Evolutionary conservation across 176 grass and related monocot genomes (phyloP), one percentile per base, ranked within the genome.

Genomic region (Paspalum notatum): DNA sequence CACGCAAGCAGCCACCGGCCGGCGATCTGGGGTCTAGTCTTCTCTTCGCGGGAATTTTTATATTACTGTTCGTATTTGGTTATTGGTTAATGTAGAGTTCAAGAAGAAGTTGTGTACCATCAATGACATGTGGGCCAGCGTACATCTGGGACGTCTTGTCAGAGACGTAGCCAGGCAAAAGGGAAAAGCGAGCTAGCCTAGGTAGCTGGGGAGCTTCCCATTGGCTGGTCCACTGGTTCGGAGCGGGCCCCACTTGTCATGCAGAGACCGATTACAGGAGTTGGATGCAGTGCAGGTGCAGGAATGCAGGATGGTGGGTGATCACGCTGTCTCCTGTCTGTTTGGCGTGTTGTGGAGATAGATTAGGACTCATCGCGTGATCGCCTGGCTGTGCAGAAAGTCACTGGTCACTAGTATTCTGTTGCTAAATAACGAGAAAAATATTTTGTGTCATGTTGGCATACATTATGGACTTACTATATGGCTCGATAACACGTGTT

Each of bases 1-100:
- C 32, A 66, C 42, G 77, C 70, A 73, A 53, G 69, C 5, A 55
- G 58, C 11, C 58, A 61, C 58, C 58, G 56, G n/a, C 59, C 46
- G 76, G 26, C 44, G 68, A 82, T 82, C 79, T 72, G 54, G 21
- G 32, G 32, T 32, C 32, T 32, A 32, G 68, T 61, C 66, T 63
- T 63, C 57, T 62, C 68, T 49, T 62, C 68, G 80, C 55, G 53
- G 26, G 25, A 40, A 49, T 22, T 61, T 60, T 49, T 48, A 32
- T 70, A 32, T 58, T 37, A 12, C 1, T 26, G 37, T 18, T 37
- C 9, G 69, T 1, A 0, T 72, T 72, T 6, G 6, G 52, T 32
- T 32, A 32, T 45, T 9, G 32, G 64, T 32, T 32, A 32, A 32
- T 43, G 64, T 5, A 4, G 60, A 62, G 60, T 27, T 70, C 24